phyloP scores from a whole-genome alignment of 495 filamentous ascomycete species.

The Bombardia bombarda region DNA sequence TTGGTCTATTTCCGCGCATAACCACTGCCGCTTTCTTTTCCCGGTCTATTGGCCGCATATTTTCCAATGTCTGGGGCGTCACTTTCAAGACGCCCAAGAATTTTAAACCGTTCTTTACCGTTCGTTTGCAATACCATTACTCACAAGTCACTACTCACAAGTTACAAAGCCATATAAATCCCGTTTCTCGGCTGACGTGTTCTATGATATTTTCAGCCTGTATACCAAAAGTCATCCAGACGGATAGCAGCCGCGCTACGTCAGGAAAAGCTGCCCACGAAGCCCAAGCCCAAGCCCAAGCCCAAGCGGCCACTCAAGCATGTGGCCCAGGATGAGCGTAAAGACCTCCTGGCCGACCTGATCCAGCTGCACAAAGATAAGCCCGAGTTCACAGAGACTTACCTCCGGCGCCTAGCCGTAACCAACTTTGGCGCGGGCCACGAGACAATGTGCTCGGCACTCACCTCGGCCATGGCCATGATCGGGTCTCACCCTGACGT shows the following conservation, averaged over 20 bases:
- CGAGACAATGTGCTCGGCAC: slow-evolving; percentile 40
- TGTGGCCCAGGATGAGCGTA: not conserved
- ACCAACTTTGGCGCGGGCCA: slow-evolving; percentile 43
- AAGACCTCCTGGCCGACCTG: slow-evolving; percentile 29
- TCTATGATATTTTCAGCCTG: too few species aligned
- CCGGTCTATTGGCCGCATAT: slow-evolving; percentile 12
- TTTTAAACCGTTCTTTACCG: slow-evolving; percentile 30
- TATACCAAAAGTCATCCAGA: slow-evolving; percentile 20
- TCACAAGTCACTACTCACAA: not conserved
- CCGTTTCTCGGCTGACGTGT: too few species aligned
- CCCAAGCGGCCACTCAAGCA: too few species aligned
- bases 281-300: not conserved
- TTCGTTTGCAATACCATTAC: not conserved
- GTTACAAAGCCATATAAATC: too few species aligned
- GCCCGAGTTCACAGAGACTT: slow-evolving; percentile 26
- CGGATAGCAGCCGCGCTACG: slow-evolving; percentile 15
- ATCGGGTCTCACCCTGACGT: slow-evolving; percentile 19
- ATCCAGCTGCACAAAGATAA: slow-evolving; percentile 27
- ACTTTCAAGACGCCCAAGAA: slow-evolving; percentile 20
- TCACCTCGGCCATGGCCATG: slow-evolving; percentile 28
- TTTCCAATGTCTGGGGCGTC: slow-evolving; percentile 20
- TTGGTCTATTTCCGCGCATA: slow-evolving; percentile 26
- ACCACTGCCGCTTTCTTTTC: slow-evolving; percentile 11
- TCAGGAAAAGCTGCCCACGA: not conserved
- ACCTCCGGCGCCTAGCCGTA: slow-evolving; percentile 35